Base-by-base conservation (phyloP, 352 stramenopile species). In the Globisporangium radiosum region DNA sequence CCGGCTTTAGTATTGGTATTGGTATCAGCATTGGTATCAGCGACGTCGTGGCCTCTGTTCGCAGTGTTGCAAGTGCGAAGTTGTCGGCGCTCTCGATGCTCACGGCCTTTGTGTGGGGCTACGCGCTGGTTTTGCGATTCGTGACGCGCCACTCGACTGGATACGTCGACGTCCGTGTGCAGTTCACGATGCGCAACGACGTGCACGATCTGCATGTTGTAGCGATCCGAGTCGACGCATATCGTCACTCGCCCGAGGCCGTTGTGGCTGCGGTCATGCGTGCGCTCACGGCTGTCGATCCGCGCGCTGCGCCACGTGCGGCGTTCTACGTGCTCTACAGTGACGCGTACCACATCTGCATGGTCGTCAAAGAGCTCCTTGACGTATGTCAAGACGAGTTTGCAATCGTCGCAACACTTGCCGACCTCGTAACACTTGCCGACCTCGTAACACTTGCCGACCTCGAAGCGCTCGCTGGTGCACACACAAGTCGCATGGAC, bases 151-250 rank as follows among this genome's bases (percentile, higher is more conserved):
- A 78, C 53, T 69, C 60, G 40, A 74, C 55, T 3, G 73, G 73
- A 1, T 80, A 74, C 59, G 49, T 83, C 7, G 71, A 83, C 42
- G 47, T 83, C 13, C 69, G 73, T 3, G 11, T 80, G 11, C 71
- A 78, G 10, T 42, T 80, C 4, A 64, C 66, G 1, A 64, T 75
- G 36, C 61, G 78, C 54, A 71, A 83, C 52, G 71, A 80, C 9
- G 44, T 79, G 50, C 64, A 80, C n/a, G 71, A 83, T 33, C 43
- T 83, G 15, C 73, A 83, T 44, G 43, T 83, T 42, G 47, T 83
- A 0, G 65, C 73, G 3, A 39, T 83, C 5, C 63, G 71, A 2
- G 42, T 80, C 2, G 71, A 78, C 8, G 56, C 59, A 3, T 52
- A 64, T n/a, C 69, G 69, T 19, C 73, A 77, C 56, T 68, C 55